Percentiles rank a stretch among this genome's conserved stretches.
phyloP scores from a whole-genome alignment of 805 yeast genomes.

The Cyberlindnera japonica region DNA sequence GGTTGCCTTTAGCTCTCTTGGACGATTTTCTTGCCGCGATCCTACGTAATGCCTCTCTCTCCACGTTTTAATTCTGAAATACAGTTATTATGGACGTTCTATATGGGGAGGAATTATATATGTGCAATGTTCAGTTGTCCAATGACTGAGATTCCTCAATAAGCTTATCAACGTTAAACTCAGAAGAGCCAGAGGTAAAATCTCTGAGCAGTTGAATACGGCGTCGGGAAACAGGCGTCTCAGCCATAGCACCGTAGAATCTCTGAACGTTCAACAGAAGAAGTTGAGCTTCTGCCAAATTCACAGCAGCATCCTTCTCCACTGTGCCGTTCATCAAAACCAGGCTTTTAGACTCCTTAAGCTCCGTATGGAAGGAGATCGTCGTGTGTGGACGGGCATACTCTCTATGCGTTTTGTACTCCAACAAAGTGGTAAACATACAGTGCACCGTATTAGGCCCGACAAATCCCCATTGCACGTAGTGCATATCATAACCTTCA shows the following conservation, averaged over 20 bases:
- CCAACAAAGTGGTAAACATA: conserved; percentile 86
- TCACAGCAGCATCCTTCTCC: conserved; percentile 65
- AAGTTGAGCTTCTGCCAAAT: conserved; percentile 72
- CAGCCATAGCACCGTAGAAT: conserved; percentile 69
- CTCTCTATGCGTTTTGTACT: conserved; percentile 85
- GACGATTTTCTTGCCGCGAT: too few relatives aligned
- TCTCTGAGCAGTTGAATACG: conserved; percentile 56
- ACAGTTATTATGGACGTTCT: too few relatives aligned
- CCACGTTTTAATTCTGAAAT: too few relatives aligned
- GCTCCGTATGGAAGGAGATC: conserved; percentile 79
- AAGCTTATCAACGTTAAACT: conserved; percentile 65
- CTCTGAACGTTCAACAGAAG: conserved; percentile 73
- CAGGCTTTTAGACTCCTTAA: conserved; percentile 52
- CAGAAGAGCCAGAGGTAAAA: conserved; percentile 65
- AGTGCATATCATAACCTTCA: conserved; percentile 73
- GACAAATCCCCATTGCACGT: conserved; percentile 89
- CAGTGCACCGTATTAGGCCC: conserved; percentile 84
- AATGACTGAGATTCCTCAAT: conserved; percentile 71
- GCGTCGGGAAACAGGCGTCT: conserved; percentile 38
- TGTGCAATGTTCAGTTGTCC: conserved; percentile 46
- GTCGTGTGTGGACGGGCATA: conserved; percentile 96
- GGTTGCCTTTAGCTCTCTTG: too few relatives aligned
- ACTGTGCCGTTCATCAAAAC: conserved; percentile 85
- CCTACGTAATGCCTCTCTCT: too few relatives aligned
- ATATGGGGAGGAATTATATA: too few relatives aligned